phyloP scores from a whole-genome alignment of 2,329 filamentous ascomycete genomes.

The Aureobasidium sp. region DNA sequence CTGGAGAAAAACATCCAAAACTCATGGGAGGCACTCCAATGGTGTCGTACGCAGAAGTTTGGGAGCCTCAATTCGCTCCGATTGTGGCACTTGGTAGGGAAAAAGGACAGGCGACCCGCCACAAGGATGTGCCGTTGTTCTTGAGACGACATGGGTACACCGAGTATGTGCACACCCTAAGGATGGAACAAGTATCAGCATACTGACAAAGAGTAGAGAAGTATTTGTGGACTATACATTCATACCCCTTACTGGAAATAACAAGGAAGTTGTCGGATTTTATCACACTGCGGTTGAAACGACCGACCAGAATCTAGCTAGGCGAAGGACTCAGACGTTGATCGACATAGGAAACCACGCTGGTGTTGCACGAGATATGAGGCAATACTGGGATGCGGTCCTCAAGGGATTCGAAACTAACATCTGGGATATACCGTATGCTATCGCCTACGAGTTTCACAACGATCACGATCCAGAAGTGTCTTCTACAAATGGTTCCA shows the following conservation, averaged over 20 bases:
- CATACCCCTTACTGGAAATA: constrained; percentile 8
- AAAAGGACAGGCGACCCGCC: constrained; percentile 12
- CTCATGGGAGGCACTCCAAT: constrained; percentile 14
- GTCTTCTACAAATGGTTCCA: background rate
- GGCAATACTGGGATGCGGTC: constrained; percentile 4
- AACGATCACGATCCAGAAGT: constrained; percentile 3
- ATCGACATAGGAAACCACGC: constrained; percentile 5
- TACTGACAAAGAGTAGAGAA: background rate
- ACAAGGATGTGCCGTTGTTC: constrained; percentile 11
- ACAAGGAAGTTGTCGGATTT: constrained; percentile 1
- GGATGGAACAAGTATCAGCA: background rate
- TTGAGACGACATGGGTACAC: constrained; percentile 12
- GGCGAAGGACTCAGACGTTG: constrained; percentile 6
- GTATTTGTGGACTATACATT: constrained; percentile 13
- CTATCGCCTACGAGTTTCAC: constrained; percentile 8
- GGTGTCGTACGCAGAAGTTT: constrained; percentile 3
- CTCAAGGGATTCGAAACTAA: constrained; percentile 10
- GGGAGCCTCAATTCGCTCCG: constrained; percentile 1
- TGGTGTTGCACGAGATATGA: background rate
- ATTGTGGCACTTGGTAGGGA: constrained; percentile 16
- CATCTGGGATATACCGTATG: constrained; percentile 12
- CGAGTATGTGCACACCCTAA: background rate
- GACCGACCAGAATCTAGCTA: constrained; percentile 4
- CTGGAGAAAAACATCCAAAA: constrained; percentile 22
- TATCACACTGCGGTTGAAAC: constrained; percentile 10